Percentiles rank a stretch among this genome's conserved stretches.
Evolutionary conservation across 176 grass and related monocot species (phyloP).

Genomic region (Eragrostis nindensis): DNA sequence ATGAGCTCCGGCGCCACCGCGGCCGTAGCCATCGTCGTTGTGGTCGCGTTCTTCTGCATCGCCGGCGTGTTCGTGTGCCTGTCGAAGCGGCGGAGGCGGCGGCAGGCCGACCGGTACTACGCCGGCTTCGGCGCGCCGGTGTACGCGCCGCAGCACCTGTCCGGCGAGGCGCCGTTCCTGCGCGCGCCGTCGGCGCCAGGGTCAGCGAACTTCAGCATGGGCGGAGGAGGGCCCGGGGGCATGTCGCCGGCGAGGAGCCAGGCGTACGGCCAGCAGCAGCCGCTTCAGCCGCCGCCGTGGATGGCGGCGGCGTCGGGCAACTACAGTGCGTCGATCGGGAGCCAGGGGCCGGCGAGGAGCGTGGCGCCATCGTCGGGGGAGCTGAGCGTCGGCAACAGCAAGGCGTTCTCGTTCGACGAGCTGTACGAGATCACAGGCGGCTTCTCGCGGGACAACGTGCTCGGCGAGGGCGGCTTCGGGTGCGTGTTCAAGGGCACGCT

Average conservation of each 20-base stretch:
- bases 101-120: conserved; percentile 57
- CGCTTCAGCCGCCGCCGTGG: conserved; percentile 14
- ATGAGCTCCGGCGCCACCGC: conserved; percentile 51
- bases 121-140: conserved; percentile 53
- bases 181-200: conserved; percentile 40
- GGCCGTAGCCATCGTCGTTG: conserved; percentile 49
- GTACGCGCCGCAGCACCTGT: conserved; percentile 62
- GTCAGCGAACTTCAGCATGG: conserved; percentile 52
- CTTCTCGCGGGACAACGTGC: conserved; percentile 67
- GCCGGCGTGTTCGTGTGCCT: conserved; percentile 58
- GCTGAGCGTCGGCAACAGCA: conserved; percentile 61
- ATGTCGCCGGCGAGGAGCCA: conserved; percentile 36
- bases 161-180: conserved; percentile 76
- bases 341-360: conserved; percentile 48
- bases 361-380: conserved; percentile 38
- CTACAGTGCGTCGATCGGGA: conserved; percentile 49
- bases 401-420: conserved; percentile 78
- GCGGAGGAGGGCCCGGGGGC: neutral
- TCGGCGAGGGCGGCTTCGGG: conserved; percentile 94
- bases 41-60: conserved; percentile 50
- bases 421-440: conserved; percentile 78
- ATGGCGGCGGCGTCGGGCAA: conserved; percentile 24
- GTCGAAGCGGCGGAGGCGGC: conserved; percentile 52
- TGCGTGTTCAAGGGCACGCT: conserved; percentile 87
- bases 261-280: neutral